Percentiles rank a stretch among this genome's conserved stretches.
These are phyloP conservation scores for Candida incommunis DNA, from an alignment of 805 yeast genomes.

Conservation along the genomic window DNA sequence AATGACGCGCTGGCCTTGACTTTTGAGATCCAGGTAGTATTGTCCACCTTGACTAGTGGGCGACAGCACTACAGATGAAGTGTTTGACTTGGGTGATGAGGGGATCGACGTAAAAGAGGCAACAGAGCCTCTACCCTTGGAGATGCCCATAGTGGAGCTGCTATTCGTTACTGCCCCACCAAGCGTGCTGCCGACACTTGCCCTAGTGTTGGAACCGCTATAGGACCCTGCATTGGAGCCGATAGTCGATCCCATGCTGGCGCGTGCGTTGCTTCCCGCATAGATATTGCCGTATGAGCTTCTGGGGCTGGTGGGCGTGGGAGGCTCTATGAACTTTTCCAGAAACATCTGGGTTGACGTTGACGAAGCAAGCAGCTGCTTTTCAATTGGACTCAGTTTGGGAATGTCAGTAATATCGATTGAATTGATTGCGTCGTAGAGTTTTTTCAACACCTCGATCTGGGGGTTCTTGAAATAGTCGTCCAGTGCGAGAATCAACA, in stretches of 20 bases:
- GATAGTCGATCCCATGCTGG: too few species aligned
- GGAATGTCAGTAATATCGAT: conserved; percentile 19
- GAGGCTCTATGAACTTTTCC: conserved; percentile 12
- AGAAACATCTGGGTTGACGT: conserved; percentile 13
- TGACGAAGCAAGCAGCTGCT: conserved; percentile 14
- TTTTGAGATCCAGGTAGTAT: conserved; percentile 14
- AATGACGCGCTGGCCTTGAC: conserved; percentile 12
- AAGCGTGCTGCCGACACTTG: too few species aligned
- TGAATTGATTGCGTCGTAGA: conserved; percentile 18
- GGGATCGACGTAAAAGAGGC: conserved; percentile 2
- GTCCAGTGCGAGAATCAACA: conserved; percentile 39
- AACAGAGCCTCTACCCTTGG: not conserved
- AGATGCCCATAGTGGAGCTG: not conserved
- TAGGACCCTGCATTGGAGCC: too few species aligned
- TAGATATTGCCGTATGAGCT: not conserved
- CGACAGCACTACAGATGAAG: not conserved
- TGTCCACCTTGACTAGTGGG: not conserved
- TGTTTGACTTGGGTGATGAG: not conserved
- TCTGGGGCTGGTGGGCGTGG: conserved; percentile 3
- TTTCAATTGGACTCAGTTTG: conserved; percentile 13
- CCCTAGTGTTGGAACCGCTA: too few species aligned
- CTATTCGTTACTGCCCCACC: too few species aligned
- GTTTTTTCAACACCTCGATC: conserved; percentile 10
- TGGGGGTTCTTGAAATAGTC: conserved; percentile 25
- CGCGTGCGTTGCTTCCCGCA: not conserved